These are phyloP conservation scores for Talinum fruticosum DNA, from an alignment of 148 eudicot species.

Conservation along the genomic window DNA sequence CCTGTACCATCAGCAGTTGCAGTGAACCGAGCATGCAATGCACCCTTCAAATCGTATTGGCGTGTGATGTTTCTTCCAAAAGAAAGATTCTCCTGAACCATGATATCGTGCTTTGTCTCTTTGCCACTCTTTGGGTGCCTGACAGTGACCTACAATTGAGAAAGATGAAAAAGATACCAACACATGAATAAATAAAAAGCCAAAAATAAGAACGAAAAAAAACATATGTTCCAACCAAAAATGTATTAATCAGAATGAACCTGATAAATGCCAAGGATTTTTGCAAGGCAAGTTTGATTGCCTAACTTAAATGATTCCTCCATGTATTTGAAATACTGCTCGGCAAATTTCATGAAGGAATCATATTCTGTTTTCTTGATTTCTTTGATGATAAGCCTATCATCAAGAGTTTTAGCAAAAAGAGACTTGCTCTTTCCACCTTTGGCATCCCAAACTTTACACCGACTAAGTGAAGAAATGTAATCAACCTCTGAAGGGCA, in stretches of 20 bases:
- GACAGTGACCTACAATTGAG: slow-evolving; percentile 49
- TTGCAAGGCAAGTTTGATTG: slow-evolving; percentile 94
- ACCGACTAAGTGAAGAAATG: slow-evolving; percentile 88
- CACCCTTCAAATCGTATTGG: slow-evolving; percentile 97
- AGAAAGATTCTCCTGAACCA: slow-evolving; percentile 94
- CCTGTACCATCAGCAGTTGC: slow-evolving; percentile 61
- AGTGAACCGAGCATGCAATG: slow-evolving; percentile 74
- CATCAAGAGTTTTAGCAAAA: slow-evolving; percentile 85
- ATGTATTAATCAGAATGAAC: slow-evolving; percentile 27
- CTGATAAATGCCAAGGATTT: slow-evolving; percentile 93
- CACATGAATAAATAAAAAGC: neutral
- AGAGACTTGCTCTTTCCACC: slow-evolving; percentile 97
- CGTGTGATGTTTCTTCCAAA: slow-evolving; percentile 63
- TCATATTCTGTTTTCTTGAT: slow-evolving; percentile 84
- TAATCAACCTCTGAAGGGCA: slow-evolving; percentile 85
- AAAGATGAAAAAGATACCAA: neutral
- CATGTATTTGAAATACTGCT: slow-evolving; percentile 68
- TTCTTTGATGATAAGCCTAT: slow-evolving; percentile 85
- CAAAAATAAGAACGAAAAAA: neutral
- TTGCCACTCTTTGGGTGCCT: slow-evolving; percentile 61
- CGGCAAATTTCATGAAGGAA: slow-evolving; percentile 70
- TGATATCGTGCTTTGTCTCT: slow-evolving; percentile 72
- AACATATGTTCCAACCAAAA: neutral
- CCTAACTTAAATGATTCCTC: slow-evolving; percentile 56
- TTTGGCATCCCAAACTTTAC: slow-evolving; percentile 91